Evolutionary conservation across 2,329 filamentous ascomycete genomes (phyloP), one percentile per base, ranked within the genome.

Genomic region (Neonectria ditissima): DNA sequence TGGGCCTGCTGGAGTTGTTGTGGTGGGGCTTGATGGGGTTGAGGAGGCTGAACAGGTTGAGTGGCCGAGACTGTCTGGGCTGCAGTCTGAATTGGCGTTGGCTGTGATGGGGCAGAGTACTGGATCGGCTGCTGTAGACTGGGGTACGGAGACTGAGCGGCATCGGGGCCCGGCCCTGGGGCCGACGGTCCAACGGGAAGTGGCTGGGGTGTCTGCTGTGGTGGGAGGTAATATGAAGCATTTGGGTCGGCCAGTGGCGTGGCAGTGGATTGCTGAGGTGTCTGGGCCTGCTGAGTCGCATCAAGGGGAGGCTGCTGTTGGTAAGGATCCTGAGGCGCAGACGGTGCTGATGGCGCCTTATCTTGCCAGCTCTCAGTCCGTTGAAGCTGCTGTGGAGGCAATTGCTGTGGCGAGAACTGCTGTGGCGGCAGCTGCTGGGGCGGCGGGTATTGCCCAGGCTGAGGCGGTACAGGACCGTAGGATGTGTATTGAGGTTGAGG

Each of bases 151-250:
- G 85, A 85, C n/a, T 80, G 75, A 4, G 74, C 72, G 0, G 79
- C 70, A 50, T 87, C 86, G 9, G 80, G 69, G 4, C 78, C 76
- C 7, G 78, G 75, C 2, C 77, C 79, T 2, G 77, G 76, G 2
- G 80, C 77, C 3, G 81, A 77, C 10, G 80, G 74, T 69, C 75
- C 75, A 73, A 77, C 44, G 73, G 78, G 63, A 71, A 78, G 69
- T 4, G 74, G 65, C 26, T 74, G 74, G 13, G 65, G 67, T 1
- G 74, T 68, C 24, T 80, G 76, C 53, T 80, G 77, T 61, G 78
- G 76, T 67, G 79, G 83, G 70, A 87, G 88, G 75, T 91, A 91
- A 70, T 87, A 90, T 10, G 83, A 82, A 11, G 84, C 81, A 62
- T 82, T 86, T 1, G 86, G 81, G 62, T 91, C 88, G 16, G 81